Base-by-base conservation (phyloP, 352 stramenopile species). In the Globisporangium cylindrosporum region DNA sequence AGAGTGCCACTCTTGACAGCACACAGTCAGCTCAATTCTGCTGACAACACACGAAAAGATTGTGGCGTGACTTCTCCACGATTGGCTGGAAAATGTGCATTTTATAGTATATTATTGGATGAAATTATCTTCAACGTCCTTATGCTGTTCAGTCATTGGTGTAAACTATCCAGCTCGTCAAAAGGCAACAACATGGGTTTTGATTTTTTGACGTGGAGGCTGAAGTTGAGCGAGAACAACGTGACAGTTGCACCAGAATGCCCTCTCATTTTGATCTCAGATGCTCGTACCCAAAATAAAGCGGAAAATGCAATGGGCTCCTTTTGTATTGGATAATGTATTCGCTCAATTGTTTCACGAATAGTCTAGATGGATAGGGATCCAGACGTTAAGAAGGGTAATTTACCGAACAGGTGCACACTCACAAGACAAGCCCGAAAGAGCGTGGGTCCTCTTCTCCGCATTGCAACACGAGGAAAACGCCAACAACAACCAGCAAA, bases 181-280 rank as follows among this genome's bases (percentile, higher is more conserved):
- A 32, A 27, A 58, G 14, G 10, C 25, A 58, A 34, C 27, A 34
- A 36, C 24, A 14, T n/a, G 41, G 20, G 56, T 32, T 61, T 61
- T 24, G 32, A 43, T 14, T 48, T 62, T 62, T 62, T 62, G 56
- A 62, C 56, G 56, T 62, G 56, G 56, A 46, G 56, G 10, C 56
- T 62, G 56, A 62, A 62, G 56, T 62, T 62, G 56, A 48, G 56
- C 20, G 14, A 22, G 27, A 59, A 29, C 55, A 29, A 48, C 27
- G 10, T 20, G 9, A 62, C 56, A 32, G 56, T 62, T 62, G 56
- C 32, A 49, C 32, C n/a, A 14, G 20, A 10, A n/a, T 3, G n/a
- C 12, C 56, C 32, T 62, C 56, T 32, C 12, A 27, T 15, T 7
- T 18, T 22, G 1, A 0, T 6, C 5, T 0, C 25, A 3, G 9